A percentile compares a stretch with the other conserved stretches of the same genome.
Evolutionary conservation across 257 asterid genomes (phyloP).

Genomic region (Capsicum rhomboideum): DNA sequence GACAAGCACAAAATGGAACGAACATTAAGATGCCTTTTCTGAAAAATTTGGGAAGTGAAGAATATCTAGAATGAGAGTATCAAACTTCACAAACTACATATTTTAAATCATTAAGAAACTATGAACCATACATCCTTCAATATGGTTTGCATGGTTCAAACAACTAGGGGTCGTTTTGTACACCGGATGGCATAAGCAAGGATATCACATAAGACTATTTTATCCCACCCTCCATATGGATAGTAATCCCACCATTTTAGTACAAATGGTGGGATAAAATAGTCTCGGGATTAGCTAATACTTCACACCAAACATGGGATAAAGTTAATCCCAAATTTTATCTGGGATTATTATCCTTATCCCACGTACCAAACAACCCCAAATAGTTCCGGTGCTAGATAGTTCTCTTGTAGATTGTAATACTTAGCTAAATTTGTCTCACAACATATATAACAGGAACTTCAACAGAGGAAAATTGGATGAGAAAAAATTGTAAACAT

Average conservation of each 20-base stretch:
- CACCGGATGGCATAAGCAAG: too few relatives aligned
- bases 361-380: too few relatives aligned
- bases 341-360: too few relatives aligned
- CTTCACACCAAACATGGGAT: too few relatives aligned
- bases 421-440: neutral
- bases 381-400: neutral
- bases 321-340: too few relatives aligned
- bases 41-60: neutral
- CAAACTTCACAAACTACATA: neutral
- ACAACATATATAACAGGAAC: neutral
- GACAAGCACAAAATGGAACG: conserved; percentile 4
- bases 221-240: too few relatives aligned
- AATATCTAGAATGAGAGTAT: neutral
- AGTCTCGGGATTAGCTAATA: too few relatives aligned
- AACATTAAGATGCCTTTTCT: neutral
- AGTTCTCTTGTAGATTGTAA: neutral
- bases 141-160: neutral
- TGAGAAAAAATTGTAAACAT: neutral
- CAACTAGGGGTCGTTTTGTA: neutral
- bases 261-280: too few relatives aligned
- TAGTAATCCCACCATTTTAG: too few relatives aligned
- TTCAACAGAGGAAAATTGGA: neutral
- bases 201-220: too few relatives aligned
- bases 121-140: neutral
- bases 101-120: neutral